A percentile compares a stretch with the other conserved stretches of the same genome.
phyloP scores from a whole-genome alignment of 208 protist species.

The Acanthamoeba castellanii region DNA sequence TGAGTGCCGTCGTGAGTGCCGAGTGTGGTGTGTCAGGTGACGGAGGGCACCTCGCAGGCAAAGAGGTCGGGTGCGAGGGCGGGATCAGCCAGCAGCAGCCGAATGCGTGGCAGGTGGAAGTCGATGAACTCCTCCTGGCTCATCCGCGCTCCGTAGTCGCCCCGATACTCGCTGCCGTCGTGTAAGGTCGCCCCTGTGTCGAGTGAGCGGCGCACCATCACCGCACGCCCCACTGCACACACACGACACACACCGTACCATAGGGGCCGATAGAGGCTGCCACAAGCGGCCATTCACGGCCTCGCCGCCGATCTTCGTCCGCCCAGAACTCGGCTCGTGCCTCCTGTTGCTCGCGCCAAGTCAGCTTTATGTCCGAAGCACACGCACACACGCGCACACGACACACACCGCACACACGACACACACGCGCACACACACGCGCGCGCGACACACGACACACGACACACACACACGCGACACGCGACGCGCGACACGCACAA shows the following conservation, averaged over 20 bases:
- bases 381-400: no score
- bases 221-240: not conserved
- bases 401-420: no score
- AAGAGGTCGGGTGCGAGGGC: slow-evolving; percentile 38
- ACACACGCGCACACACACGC: no score
- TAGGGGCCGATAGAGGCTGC: slow-evolving; percentile 68
- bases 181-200: slow-evolving; percentile 20
- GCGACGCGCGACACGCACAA: no score
- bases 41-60: slow-evolving; percentile 31
- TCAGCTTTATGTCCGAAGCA: not conserved
- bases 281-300: slow-evolving; percentile 17
- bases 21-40: not conserved
- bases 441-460: no score
- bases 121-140: not conserved
- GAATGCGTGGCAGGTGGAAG: not conserved
- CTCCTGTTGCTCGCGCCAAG: not conserved
- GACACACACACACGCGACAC: no score
- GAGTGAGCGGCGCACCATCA: not conserved
- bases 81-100: not conserved
- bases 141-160: not conserved
- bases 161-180: slow-evolving; percentile 49
- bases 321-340: slow-evolving; percentile 58
- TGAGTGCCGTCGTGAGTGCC: no score
- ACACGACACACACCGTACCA: not conserved
- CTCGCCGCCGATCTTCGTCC: not conserved